A percentile compares a stretch with the other conserved stretches of the same genome.
These are phyloP conservation scores for Prunus kanzakura DNA, from an alignment of 306 rosid species.

Conservation along the genomic window DNA sequence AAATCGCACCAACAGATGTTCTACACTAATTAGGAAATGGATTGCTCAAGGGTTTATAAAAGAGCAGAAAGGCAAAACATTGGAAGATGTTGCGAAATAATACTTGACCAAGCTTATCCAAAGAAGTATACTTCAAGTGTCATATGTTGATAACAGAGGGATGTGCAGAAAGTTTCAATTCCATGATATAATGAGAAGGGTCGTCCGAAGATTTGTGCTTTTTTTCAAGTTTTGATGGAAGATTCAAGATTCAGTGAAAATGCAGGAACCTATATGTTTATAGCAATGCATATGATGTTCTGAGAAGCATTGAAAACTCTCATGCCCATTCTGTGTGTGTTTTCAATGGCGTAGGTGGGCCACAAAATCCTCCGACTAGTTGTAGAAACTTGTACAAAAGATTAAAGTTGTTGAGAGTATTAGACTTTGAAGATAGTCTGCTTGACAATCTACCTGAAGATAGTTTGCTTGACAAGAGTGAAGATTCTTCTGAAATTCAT, in stretches of 20 bases:
- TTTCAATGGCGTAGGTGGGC: background rate
- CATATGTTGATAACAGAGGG: background rate
- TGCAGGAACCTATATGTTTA: background rate
- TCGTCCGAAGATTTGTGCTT: background rate
- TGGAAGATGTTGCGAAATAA: slow-evolving; percentile 3
- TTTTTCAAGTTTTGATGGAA: background rate
- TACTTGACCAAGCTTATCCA: slow-evolving; percentile 1
- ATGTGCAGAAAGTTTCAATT: background rate
- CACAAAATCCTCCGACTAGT: background rate
- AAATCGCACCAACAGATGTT: background rate
- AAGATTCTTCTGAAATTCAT: too few relatives aligned
- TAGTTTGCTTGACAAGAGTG: background rate
- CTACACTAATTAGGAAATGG: slow-evolving; percentile 5
- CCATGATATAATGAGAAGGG: slow-evolving; percentile 12
- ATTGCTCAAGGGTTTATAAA: slow-evolving; percentile 17
- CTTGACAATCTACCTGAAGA: background rate
- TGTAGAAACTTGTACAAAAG: background rate
- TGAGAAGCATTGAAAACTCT: background rate
- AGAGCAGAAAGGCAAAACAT: background rate
- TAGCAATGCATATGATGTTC: background rate
- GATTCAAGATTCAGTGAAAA: background rate
- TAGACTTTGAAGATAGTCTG: slow-evolving; percentile 17
- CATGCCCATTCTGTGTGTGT: background rate
- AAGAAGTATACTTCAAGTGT: background rate
- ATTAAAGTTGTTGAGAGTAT: slow-evolving; percentile 6